Percentiles rank a stretch among this genome's conserved stretches.
These are phyloP conservation scores for Mucor piriformis DNA, from an alignment of 371 early-diverging fungal genomes.

Conservation along the genomic window DNA sequence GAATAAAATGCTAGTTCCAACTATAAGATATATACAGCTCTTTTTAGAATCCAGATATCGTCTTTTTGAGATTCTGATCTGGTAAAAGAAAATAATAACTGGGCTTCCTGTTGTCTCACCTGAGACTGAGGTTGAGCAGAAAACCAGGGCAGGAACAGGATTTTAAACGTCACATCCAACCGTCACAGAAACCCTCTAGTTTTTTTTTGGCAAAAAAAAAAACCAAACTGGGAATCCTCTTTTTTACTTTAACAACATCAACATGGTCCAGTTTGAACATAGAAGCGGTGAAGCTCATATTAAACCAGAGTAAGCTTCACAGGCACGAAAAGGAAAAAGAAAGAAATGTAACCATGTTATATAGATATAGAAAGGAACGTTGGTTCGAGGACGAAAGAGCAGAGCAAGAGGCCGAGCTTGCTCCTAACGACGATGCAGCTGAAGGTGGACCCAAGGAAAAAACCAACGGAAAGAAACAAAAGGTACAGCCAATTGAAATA, in stretches of 20 bases:
- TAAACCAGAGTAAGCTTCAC: slow-evolving; percentile 21
- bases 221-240: no score
- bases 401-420: slow-evolving; percentile 11
- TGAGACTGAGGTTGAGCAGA: no score
- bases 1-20: no score
- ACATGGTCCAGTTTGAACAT: slow-evolving; percentile 5
- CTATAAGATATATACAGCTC: no score
- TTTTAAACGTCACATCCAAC: no score
- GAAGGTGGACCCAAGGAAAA: slow-evolving; percentile 18
- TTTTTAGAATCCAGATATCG: no score
- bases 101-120: no score
- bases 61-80: no score
- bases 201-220: no score
- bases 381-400: slow-evolving; percentile 41
- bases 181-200: no score
- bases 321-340: neutral
- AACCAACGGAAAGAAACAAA: slow-evolving; percentile 21
- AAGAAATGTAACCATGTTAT: neutral
- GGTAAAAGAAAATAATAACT: no score
- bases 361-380: slow-evolving; percentile 44
- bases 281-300: slow-evolving; percentile 31
- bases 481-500: slow-evolving; percentile 13
- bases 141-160: neutral
- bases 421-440: slow-evolving; percentile 33
- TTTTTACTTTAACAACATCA: neutral